Base-by-base conservation (phyloP, 106 monocot species). In the Cymbidium sinense region DNA sequence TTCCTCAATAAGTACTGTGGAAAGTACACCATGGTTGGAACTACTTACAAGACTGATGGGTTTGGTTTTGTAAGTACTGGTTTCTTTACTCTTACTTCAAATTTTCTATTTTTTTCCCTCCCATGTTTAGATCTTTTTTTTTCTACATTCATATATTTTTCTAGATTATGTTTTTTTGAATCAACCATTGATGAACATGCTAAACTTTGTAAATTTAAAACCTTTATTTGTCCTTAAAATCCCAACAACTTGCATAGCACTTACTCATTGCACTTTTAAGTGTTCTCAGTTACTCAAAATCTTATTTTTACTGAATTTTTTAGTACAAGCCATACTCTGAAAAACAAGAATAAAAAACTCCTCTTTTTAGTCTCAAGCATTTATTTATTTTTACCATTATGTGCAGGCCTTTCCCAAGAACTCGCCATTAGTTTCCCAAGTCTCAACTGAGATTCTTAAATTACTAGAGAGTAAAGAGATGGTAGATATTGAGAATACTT, bases 61-160 rank as follows among this genome's bases (percentile, higher is more conserved):
- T 96, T 96, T 82, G 96, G 96, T 25, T 96, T 93, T 77, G 93
- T 93, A 79, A 85, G 95, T 82, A 20, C 12, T 11, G 8, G 31
- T 71, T 70, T 80, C 65, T 69, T 29, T 18, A 12, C 2, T 19
- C 28, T 67, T 39, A 0, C 37, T 4, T 39, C 3, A 4, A 39
- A 0, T 39, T 7, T 39, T 47, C 13, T 2, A 15, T 17, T 15
- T 2, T n/a, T 15, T 47, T 47, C 13, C 2, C 11, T 15, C 47
- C 13, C 15, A 13, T 47, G 15, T 13, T 13, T 15, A 11, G 13
- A 13, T 1, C 13, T 13, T 13, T 47, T 12, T 2, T 11, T 13
- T 2, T 15, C 47, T 13, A 13, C 41, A 41, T 41, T 7, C 8
- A 41, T 41, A 41, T 41, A 41, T 41, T 7, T 41, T 41, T 41